Conservation (phyloP, 495 filamentous ascomycete species). For the Podospora pseudopauciseta region DNA sequence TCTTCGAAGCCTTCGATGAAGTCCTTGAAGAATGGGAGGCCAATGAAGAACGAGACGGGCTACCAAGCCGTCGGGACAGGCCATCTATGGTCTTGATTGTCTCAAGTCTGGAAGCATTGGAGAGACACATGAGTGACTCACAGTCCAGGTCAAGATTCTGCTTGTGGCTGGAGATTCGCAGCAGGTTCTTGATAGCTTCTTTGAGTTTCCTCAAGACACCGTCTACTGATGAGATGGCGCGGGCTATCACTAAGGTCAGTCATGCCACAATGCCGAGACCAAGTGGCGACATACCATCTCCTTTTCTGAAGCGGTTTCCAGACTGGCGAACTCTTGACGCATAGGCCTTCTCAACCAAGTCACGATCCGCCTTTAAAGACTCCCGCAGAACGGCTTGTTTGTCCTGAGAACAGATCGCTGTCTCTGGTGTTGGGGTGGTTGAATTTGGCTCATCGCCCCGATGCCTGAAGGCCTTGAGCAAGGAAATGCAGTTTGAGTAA, state of each 20-base stretch:
- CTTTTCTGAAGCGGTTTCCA: conserved; percentile 29
- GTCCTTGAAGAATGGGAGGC: conserved; percentile 19
- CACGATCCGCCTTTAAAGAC: conserved; percentile 31
- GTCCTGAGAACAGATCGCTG: conserved; percentile 20
- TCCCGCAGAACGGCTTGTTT: conserved; percentile 34
- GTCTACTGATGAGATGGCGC: conserved; percentile 28
- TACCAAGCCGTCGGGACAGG: conserved; percentile 32
- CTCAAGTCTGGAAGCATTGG: conserved; percentile 32
- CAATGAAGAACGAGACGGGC: conserved; percentile 22
- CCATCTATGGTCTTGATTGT: conserved; percentile 35
- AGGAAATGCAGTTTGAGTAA: conserved; percentile 36
- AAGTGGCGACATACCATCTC: conserved; percentile 30
- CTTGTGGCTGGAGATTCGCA: conserved; percentile 26
- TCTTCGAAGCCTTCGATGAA: conserved; percentile 10
- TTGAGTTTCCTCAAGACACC: conserved; percentile 31
- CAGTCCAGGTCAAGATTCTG: conserved; percentile 31
- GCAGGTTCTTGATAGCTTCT: conserved; percentile 25
- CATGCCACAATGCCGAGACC: background rate
- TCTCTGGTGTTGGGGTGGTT: conserved; percentile 20
- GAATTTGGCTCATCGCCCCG: conserved; percentile 8
- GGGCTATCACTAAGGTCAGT: conserved; percentile 22
- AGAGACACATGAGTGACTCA: conserved; percentile 35
- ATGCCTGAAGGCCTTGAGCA: conserved; percentile 31
- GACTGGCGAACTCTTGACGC: conserved; percentile 24
- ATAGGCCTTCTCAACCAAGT: conserved; percentile 30